A percentile compares a stretch with the other conserved stretches of the same genome.
Conservation (phyloP, 1,284 basidiomycete genomes). For the Lignosus rhinocerotis region DNA sequence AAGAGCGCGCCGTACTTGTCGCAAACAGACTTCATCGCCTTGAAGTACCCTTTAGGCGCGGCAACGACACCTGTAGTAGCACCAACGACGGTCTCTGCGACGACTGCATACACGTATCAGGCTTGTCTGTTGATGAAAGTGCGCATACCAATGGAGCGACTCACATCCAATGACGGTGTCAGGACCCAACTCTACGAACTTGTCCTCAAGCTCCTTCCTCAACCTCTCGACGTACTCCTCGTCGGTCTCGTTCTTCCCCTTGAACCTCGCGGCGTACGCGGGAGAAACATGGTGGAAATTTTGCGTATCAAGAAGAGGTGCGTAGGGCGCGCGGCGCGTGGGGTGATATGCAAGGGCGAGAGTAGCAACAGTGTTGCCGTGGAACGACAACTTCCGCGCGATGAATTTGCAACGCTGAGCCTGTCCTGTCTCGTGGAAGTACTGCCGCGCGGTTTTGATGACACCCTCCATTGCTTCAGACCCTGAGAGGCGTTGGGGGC, state of each 20-base stretch:
- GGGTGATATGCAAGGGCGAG: conserved; percentile 69
- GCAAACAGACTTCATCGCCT: conserved; percentile 85
- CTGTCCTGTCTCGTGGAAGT: conserved; percentile 70
- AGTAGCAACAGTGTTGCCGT: conserved; percentile 80
- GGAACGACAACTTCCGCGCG: conserved; percentile 77
- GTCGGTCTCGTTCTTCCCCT: conserved; percentile 67
- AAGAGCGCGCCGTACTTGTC: conserved; percentile 85
- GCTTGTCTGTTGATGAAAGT: neutral
- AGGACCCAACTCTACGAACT: conserved; percentile 78
- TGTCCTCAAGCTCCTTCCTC: conserved; percentile 77
- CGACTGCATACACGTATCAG: conserved; percentile 47
- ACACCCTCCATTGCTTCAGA: conserved; percentile 85
- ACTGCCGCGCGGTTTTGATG: conserved; percentile 80
- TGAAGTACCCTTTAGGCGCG: conserved; percentile 79
- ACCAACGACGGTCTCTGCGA: conserved; percentile 82
- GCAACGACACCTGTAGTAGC: conserved; percentile 77
- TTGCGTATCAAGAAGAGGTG: conserved; percentile 57
- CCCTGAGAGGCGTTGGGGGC: conserved; percentile 41
- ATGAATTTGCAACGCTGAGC: conserved; percentile 75
- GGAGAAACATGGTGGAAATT: conserved; percentile 83
- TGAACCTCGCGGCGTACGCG: conserved; percentile 81
- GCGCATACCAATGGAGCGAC: conserved; percentile 26
- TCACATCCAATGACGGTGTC: conserved; percentile 78
- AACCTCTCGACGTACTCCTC: conserved; percentile 77
- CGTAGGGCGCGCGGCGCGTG: conserved; percentile 65